Evolutionary conservation across 2,329 filamentous ascomycete genomes (phyloP).

Genomic region (Dryadomyces sulphureus): DNA sequence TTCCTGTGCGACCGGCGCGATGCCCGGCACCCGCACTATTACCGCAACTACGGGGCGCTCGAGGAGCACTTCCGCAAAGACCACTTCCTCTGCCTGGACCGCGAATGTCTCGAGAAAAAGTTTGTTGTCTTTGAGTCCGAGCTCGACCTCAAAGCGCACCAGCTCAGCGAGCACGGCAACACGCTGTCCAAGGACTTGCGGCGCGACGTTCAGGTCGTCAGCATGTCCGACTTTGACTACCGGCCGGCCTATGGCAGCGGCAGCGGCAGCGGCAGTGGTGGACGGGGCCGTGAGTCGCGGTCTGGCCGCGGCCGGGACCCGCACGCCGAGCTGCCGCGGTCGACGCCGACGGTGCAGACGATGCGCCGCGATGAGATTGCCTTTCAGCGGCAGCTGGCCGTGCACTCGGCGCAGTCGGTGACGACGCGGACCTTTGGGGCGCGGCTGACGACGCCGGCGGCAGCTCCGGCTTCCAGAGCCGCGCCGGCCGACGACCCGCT

Average conservation of each 20-base stretch:
- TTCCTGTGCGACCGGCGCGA: slow-evolving; percentile 74
- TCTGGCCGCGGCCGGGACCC: slow-evolving; percentile 63
- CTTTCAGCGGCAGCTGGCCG: slow-evolving; percentile 81
- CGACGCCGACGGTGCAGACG: slow-evolving; percentile 63
- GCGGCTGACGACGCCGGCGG: slow-evolving; percentile 45
- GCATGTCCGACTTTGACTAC: slow-evolving; percentile 76
- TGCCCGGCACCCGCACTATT: slow-evolving; percentile 72
- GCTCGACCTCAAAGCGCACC: slow-evolving; percentile 88
- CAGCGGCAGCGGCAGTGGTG: slow-evolving; percentile 21
- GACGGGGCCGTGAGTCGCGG: slow-evolving; percentile 25
- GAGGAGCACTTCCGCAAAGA: slow-evolving; percentile 78
- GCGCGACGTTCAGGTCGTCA: slow-evolving; percentile 70
- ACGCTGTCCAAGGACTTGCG: slow-evolving; percentile 70
- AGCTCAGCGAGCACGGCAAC: slow-evolving; percentile 68
- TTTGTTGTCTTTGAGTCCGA: slow-evolving; percentile 94
- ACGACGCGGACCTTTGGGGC: slow-evolving; percentile 74
- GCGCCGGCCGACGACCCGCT: slow-evolving; percentile 21
- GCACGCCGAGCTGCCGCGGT: slow-evolving; percentile 60
- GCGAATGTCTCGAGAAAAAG: slow-evolving; percentile 89
- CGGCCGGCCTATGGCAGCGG: slow-evolving; percentile 52
- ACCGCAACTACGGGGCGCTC: slow-evolving; percentile 71
- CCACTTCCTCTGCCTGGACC: slow-evolving; percentile 73
- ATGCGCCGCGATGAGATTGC: slow-evolving; percentile 77
- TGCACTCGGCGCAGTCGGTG: slow-evolving; percentile 73
- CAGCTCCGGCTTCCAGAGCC: slow-evolving; percentile 9